These are phyloP conservation scores for Pseudotsuga menziesii DNA, from an alignment of 75 land plant genomes.

Conservation along the genomic window DNA sequence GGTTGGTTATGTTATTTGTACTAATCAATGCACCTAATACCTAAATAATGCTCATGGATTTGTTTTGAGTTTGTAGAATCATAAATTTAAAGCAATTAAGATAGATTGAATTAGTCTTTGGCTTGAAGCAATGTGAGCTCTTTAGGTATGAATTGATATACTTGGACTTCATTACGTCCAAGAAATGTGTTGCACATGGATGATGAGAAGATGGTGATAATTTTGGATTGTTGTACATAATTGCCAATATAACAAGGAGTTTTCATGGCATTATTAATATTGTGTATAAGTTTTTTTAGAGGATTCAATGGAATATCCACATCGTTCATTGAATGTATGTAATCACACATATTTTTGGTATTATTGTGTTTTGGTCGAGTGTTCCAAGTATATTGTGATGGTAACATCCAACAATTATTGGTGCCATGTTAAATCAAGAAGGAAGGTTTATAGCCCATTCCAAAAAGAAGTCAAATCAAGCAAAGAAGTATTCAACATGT, in stretches of 20 bases:
- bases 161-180: not conserved
- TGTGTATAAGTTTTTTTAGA: not conserved
- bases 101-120: not conserved
- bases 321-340: too few species aligned
- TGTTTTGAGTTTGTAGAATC: not conserved
- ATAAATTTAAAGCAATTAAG: not conserved
- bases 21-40: not conserved
- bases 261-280: not conserved
- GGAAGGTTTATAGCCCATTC: not conserved
- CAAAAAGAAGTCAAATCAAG: not conserved
- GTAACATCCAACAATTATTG: not conserved
- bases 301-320: not conserved
- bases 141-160: not conserved
- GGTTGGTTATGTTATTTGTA: not conserved
- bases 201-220: not conserved
- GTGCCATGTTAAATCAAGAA: not conserved
- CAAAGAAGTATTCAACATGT: not conserved
- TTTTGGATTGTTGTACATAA: not conserved
- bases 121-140: not conserved
- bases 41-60: not conserved
- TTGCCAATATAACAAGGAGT: not conserved
- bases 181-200: not conserved
- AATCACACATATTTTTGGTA: not conserved
- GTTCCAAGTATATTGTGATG: not conserved
- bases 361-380: not conserved